Evolutionary conservation across 1,139 yeast genomes (phyloP).

Genomic region (Geotrichum cucujoidarum): DNA sequence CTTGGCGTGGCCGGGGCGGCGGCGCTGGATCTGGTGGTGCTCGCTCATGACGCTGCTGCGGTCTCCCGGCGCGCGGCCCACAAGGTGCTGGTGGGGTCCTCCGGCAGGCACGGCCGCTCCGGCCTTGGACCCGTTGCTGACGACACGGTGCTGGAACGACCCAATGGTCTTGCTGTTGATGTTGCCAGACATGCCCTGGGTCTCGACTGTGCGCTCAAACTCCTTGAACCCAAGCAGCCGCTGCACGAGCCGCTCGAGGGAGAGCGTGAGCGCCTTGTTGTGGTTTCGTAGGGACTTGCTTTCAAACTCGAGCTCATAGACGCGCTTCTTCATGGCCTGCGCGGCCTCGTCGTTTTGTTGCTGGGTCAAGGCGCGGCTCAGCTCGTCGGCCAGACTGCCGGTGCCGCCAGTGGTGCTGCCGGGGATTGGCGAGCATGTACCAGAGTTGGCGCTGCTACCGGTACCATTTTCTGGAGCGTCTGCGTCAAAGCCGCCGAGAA

Average conservation of each 20-base stretch:
- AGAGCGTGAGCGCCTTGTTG: slow-evolving; percentile 17
- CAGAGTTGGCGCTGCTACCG: neutral
- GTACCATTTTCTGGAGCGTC: neutral
- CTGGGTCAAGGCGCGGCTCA: neutral
- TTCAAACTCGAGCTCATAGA: slow-evolving; percentile 14
- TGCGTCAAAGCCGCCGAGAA: slow-evolving; percentile 15
- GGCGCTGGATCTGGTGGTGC: neutral
- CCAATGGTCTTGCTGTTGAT: slow-evolving; percentile 28
- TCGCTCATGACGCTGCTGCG: slow-evolving; percentile 5
- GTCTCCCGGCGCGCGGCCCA: slow-evolving; percentile 5
- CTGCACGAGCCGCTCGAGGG: slow-evolving; percentile 34
- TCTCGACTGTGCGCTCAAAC: slow-evolving; percentile 32
- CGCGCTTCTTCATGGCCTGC: slow-evolving; percentile 7
- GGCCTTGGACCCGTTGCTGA: neutral
- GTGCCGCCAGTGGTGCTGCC: neutral
- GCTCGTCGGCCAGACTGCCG: neutral
- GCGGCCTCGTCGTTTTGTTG: neutral
- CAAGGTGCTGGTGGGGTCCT: neutral
- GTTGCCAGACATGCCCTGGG: slow-evolving; percentile 17
- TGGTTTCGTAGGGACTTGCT: slow-evolving; percentile 5
- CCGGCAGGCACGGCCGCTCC: neutral
- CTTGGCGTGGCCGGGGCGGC: slow-evolving; percentile 5
- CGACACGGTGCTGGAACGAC: slow-evolving; percentile 31
- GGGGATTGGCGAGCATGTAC: neutral
- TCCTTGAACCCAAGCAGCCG: slow-evolving; percentile 33